Percentiles rank a stretch among this genome's conserved stretches.
Evolutionary conservation across 179 eudicot genomes (phyloP).

Genomic region (Drosera spatulata): DNA sequence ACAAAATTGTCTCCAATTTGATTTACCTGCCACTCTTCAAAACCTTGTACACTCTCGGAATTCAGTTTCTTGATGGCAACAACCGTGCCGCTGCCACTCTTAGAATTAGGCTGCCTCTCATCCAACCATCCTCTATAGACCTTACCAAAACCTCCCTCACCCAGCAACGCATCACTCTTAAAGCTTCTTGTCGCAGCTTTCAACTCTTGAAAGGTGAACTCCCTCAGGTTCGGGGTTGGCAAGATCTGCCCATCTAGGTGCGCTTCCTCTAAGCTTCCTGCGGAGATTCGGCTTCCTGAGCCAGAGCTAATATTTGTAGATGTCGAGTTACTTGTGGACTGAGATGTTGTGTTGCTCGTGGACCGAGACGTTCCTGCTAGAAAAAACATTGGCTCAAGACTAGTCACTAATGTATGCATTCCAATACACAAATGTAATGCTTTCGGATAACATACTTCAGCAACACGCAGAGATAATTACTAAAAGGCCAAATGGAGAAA

Average conservation of each 20-base stretch:
- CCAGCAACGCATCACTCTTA: conserved; percentile 25
- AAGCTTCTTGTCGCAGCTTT: conserved; percentile 42
- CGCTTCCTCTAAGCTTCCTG: conserved; percentile 16
- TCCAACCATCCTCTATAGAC: conserved; percentile 53
- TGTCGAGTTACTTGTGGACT: conserved; percentile 12
- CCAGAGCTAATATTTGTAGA: conserved; percentile 17
- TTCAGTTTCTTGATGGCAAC: conserved; percentile 50
- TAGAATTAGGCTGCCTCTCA: conserved; percentile 15
- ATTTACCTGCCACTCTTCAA: conserved; percentile 51
- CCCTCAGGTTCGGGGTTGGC: conserved; percentile 27
- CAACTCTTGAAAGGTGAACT: conserved; percentile 33
- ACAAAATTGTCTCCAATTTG: neutral
- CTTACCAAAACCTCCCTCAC: conserved; percentile 59
- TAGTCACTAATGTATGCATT: no score
- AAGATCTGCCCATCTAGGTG: conserved; percentile 23
- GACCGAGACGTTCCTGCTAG: conserved; percentile 22
- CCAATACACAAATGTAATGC: no score
- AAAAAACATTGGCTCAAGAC: neutral
- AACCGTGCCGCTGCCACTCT: conserved; percentile 15
- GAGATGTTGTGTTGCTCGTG: neutral
- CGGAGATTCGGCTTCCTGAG: conserved; percentile 33
- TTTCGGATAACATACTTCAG: no score
- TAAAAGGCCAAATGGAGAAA: no score
- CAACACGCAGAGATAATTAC: no score
- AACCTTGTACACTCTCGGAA: conserved; percentile 43